Base-by-base conservation (phyloP, 225 moss, liverwort and hornwort species). In the Pleurozium schreberi region DNA sequence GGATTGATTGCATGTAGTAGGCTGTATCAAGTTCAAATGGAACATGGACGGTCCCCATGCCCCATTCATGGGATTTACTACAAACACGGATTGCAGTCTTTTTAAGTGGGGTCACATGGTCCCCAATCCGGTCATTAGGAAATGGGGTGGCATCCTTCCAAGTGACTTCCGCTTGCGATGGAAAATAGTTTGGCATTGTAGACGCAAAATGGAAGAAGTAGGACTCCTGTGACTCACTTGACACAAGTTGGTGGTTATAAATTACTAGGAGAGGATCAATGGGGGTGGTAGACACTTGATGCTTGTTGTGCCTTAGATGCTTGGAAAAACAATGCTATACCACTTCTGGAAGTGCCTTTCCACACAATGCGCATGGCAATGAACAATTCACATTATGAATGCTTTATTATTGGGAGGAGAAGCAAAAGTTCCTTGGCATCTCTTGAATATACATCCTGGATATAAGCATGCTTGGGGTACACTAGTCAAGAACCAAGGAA, bases 221-320 rank as follows among this genome's bases (percentile, higher is more conserved):
- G 4, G 19, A 69, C 3, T 69, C 12, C 0, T 14, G 23, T 42
- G 14, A 2, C 4, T 70, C 26, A 42, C 42, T 2, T 70, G 3
- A 13, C 25, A 69, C 14, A 69, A 25, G n/a, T 2, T 3, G 1
- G 1, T 69, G 12, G 25, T 3, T 69, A 8, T 40, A 5, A 69
- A 69, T 69, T 2, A 69, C 4, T 69, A 13, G 23, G 12, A 5
- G 13, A 40, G 14, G 7, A 13, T n/a, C 22, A 21, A n/a, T 25
- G 40, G 14, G 14, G 22, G 13, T 0, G 0, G 3, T 69, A 0
- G 69, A 40, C 8, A 40, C 8, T 0, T 3, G 4, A 8, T 69
- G 25, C 40, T 3, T 0, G 0, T 1, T 69, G 7, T 22, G 7
- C 13, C 22, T 3, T 69, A 23, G 8, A 40, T 0, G 0, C 8